Conservation (phyloP, 192 early-diverging fungal species). For the Umbelopsis isabellina region DNA sequence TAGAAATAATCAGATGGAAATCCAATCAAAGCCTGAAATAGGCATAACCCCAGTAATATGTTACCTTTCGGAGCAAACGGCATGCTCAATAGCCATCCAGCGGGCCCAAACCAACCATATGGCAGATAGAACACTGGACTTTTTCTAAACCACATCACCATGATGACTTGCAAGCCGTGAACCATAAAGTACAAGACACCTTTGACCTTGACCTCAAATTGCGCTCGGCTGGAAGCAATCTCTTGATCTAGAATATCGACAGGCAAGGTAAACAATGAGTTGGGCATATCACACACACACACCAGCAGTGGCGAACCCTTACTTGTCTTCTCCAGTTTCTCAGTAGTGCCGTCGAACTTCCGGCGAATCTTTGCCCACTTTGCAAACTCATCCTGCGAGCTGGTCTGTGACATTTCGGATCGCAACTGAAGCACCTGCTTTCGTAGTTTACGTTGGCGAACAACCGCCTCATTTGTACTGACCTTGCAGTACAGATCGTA, state of each 20-base stretch:
- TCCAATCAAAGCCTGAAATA: slow-evolving; percentile 4
- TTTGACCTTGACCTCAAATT: slow-evolving; percentile 82
- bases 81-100: slow-evolving; percentile 63
- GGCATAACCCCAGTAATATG: background rate
- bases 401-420: slow-evolving; percentile 66
- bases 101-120: slow-evolving; percentile 77
- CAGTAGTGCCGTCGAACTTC: slow-evolving; percentile 71
- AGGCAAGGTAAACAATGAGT: background rate
- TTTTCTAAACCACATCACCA: slow-evolving; percentile 71
- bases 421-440: slow-evolving; percentile 64
- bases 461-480: slow-evolving; percentile 56
- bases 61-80: slow-evolving; percentile 75
- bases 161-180: slow-evolving; percentile 61
- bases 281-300: background rate
- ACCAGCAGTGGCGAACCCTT: slow-evolving; percentile 28
- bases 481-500: slow-evolving; percentile 56
- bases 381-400: slow-evolving; percentile 88
- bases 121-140: slow-evolving; percentile 79
- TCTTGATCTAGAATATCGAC: slow-evolving; percentile 45
- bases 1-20: background rate
- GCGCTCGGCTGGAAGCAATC: slow-evolving; percentile 64
- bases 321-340: slow-evolving; percentile 71
- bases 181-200: slow-evolving; percentile 64
- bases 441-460: slow-evolving; percentile 63
- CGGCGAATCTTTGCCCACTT: slow-evolving; percentile 90